phyloP scores from a whole-genome alignment of 306 rosid genomes.

The Cucumis sativus region DNA sequence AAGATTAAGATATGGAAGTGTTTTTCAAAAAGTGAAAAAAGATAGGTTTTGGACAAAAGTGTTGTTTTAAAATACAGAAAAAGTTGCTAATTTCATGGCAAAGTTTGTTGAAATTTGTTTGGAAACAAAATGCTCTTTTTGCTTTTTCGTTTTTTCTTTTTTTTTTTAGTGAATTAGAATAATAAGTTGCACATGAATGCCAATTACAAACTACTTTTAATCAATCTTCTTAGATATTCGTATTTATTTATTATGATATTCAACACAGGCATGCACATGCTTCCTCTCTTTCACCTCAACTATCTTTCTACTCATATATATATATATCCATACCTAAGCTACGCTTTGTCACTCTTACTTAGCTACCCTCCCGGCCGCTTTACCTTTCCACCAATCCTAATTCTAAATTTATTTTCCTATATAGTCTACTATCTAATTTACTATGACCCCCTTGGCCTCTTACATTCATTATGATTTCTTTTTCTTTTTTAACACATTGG shows the following conservation, averaged over 20 bases:
- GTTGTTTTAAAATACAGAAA: conserved; percentile 1
- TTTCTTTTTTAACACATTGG: too few species aligned
- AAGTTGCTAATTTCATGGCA: conserved; percentile 9
- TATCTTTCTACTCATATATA: neutral
- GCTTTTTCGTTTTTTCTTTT: neutral
- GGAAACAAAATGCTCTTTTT: neutral
- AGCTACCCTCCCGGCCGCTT: too few species aligned
- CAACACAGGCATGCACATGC: neutral
- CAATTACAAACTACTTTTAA: neutral
- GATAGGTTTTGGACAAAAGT: neutral
- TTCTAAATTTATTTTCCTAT: too few species aligned
- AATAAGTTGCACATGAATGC: neutral
- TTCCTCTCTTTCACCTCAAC: neutral
- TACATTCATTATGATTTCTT: too few species aligned
- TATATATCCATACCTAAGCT: too few species aligned
- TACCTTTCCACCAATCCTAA: neutral
- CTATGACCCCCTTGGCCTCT: too few species aligned
- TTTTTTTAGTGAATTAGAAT: neutral
- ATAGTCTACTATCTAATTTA: too few species aligned
- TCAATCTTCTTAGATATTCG: neutral
- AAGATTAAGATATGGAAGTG: neutral
- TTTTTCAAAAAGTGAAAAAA: neutral
- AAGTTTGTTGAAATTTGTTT: neutral
- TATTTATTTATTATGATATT: neutral
- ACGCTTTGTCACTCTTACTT: neutral